Conservation (phyloP, 148 eudicot genomes). For the Amaranthus hypochondriacus region DNA sequence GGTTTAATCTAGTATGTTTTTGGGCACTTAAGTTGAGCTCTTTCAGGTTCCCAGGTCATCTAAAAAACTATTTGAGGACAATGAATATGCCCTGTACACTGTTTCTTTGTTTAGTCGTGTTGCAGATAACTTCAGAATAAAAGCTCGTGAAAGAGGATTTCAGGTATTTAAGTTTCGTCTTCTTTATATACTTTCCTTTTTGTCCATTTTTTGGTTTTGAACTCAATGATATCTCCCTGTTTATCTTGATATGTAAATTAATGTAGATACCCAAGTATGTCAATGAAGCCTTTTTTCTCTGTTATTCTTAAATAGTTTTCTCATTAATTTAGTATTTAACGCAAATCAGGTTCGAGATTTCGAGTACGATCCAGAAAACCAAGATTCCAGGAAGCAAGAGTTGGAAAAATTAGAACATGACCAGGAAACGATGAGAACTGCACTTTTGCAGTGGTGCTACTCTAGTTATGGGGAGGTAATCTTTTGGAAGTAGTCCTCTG, state of each 20-base stretch:
- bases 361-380: conserved; percentile 73
- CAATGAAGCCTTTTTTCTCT: neutral
- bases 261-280: neutral
- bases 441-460: conserved; percentile 94
- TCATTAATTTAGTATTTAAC: conserved; percentile 8
- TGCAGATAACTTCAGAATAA: conserved; percentile 78
- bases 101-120: conserved; percentile 79
- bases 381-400: conserved; percentile 81
- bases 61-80: conserved; percentile 84
- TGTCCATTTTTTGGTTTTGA: conserved; percentile 12
- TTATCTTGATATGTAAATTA: neutral
- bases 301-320: conserved; percentile 3
- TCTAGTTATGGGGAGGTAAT: conserved; percentile 97
- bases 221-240: neutral
- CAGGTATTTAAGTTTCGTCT: conserved; percentile 37
- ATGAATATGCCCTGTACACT: conserved; percentile 87
- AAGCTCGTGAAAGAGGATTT: conserved; percentile 93
- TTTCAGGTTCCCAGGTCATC: conserved; percentile 96
- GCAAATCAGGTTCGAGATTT: conserved; percentile 78
- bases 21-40: conserved; percentile 23
- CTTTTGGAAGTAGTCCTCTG: neutral
- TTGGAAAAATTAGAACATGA: conserved; percentile 71
- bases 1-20: neutral
- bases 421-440: conserved; percentile 76
- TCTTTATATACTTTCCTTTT: conserved; percentile 1